Percentiles rank a stretch among this genome's conserved stretches.
Evolutionary conservation across 768 basidiomycete species (phyloP).

Genomic region (Vararia minispora): DNA sequence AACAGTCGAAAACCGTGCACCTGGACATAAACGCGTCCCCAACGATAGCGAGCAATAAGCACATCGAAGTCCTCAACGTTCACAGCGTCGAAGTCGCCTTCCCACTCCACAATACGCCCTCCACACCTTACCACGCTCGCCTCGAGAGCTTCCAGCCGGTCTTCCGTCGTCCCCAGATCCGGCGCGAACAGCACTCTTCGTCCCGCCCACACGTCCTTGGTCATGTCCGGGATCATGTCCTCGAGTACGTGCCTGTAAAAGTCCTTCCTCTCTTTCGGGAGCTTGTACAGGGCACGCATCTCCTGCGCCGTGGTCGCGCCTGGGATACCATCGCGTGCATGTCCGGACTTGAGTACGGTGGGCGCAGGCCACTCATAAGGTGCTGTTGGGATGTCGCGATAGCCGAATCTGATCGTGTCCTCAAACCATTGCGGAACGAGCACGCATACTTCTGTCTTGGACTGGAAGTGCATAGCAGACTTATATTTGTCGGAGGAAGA

Average conservation of each 20-base stretch:
- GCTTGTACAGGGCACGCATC: too few relatives aligned
- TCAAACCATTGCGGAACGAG: slow-evolving; percentile 91
- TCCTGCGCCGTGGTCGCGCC: slow-evolving; percentile 12
- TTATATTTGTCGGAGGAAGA: slow-evolving; percentile 32
- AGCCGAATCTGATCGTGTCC: slow-evolving; percentile 48
- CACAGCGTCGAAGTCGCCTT: too few relatives aligned
- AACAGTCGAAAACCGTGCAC: slow-evolving; percentile 23
- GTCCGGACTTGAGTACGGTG: slow-evolving; percentile 30
- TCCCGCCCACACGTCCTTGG: slow-evolving; percentile 57
- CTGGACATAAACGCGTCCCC: slow-evolving; percentile 58
- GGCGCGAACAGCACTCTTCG: slow-evolving; percentile 50
- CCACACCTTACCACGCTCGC: slow-evolving; percentile 51
- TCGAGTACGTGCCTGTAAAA: too few relatives aligned
- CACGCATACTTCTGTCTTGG: slow-evolving; percentile 48
- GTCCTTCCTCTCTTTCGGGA: too few relatives aligned
- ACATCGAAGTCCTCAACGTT: slow-evolving; percentile 49
- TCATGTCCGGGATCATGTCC: too few relatives aligned
- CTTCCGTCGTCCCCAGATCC: slow-evolving; percentile 40
- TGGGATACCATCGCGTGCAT: too few relatives aligned
- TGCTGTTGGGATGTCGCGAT: slow-evolving; percentile 34
- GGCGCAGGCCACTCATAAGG: slow-evolving; percentile 76
- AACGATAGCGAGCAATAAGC: slow-evolving; percentile 55
- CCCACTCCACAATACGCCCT: slow-evolving; percentile 32
- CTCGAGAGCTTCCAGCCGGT: slow-evolving; percentile 43
- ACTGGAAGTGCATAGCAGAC: slow-evolving; percentile 44